These are phyloP conservation scores for Paecilomyces dactylethromorphus DNA, from an alignment of 2,329 filamentous ascomycete genomes.

Conservation along the genomic window DNA sequence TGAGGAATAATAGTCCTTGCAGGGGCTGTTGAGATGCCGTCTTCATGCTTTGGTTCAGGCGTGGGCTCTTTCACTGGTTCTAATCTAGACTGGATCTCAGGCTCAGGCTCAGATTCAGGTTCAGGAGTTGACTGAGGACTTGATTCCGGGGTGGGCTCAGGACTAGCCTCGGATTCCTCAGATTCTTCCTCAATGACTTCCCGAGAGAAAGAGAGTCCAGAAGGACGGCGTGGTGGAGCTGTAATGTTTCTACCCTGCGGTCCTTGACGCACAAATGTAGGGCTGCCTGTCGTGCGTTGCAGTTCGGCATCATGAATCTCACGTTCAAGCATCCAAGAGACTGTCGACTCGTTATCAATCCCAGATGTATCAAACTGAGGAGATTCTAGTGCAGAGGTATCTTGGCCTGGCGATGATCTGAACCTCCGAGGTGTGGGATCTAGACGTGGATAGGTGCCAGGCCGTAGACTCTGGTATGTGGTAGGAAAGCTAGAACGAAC, in stretches of 20 bases:
- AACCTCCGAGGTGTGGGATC: constrained; percentile 21
- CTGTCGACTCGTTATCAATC: constrained; percentile 25
- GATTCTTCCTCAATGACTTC: constrained; percentile 22
- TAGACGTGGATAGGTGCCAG: constrained; percentile 13
- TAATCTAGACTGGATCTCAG: constrained; percentile 5
- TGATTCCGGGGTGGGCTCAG: not conserved
- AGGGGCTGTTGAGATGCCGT: constrained; percentile 10
- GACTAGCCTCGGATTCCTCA: constrained; percentile 14
- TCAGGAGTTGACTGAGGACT: constrained; percentile 2
- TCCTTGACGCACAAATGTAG: constrained; percentile 10
- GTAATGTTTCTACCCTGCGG: constrained; percentile 27
- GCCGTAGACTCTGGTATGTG: constrained; percentile 10
- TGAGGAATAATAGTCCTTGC: constrained; percentile 19
- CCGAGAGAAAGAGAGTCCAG: constrained; percentile 21
- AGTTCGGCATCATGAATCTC: constrained; percentile 29
- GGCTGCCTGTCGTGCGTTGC: constrained; percentile 23
- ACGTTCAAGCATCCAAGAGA: constrained; percentile 29
- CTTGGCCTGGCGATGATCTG: constrained; percentile 7
- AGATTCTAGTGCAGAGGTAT: constrained; percentile 10
- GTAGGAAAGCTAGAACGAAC: constrained; percentile 14
- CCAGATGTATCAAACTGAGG: constrained; percentile 14
- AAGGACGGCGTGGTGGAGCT: constrained; percentile 28
- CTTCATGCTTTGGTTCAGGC: not conserved
- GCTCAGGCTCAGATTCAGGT: constrained; percentile 9
- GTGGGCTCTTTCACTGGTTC: not conserved